These are phyloP conservation scores for Colletotrichum sojae DNA, from an alignment of 2,329 filamentous ascomycete genomes.

Conservation along the genomic window DNA sequence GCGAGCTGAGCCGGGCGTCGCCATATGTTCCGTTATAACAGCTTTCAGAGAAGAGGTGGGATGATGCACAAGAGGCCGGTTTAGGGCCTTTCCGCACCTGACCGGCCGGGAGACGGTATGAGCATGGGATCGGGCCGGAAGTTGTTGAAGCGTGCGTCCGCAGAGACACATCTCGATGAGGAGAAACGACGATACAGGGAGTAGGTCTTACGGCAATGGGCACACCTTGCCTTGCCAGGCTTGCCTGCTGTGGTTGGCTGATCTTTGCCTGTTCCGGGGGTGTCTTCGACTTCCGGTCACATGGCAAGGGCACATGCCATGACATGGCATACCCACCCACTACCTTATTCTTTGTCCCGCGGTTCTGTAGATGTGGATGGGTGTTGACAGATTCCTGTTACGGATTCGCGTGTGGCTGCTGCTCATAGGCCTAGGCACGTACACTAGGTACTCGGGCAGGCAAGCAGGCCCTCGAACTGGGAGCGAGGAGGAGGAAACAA, in stretches of 20 bases:
- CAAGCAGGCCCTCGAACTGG: too few relatives aligned
- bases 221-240: neutral
- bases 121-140: neutral
- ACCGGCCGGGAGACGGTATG: too few relatives aligned
- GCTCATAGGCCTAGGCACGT: too few relatives aligned
- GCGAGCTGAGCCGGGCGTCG: too few relatives aligned
- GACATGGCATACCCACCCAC: too few relatives aligned
- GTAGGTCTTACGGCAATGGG: neutral
- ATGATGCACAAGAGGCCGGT: too few relatives aligned
- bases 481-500: too few relatives aligned
- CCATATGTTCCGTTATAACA: too few relatives aligned
- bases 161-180: conserved; percentile 22
- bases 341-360: neutral
- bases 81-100: too few relatives aligned
- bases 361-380: neutral
- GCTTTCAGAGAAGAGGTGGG: too few relatives aligned
- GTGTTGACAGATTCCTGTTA: neutral
- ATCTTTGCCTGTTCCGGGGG: conserved; percentile 24
- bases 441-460: too few relatives aligned
- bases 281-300: conserved; percentile 4
- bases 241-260: neutral
- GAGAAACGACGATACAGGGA: conserved; percentile 1
- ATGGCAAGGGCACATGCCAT: conserved; percentile 12
- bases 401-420: neutral
- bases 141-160: neutral